Base-by-base conservation (phyloP, 768 basidiomycete genomes). In the Phylloporus sp. region DNA sequence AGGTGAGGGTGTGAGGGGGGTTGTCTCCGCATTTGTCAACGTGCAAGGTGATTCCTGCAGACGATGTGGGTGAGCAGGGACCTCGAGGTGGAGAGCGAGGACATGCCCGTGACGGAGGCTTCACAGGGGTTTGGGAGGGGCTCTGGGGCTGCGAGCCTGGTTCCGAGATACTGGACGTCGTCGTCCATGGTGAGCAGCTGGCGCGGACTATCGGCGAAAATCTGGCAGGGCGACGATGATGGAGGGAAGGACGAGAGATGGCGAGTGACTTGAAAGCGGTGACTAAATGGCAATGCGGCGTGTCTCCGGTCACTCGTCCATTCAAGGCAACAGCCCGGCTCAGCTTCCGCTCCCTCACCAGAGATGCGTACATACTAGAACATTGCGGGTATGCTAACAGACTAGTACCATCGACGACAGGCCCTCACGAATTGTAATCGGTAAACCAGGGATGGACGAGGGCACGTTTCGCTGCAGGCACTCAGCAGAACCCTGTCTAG, bases 141-240 rank as follows among this genome's bases (percentile, higher is more conserved):
- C 53, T 52, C 62, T 35, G 48, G 51, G 9, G 64, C 46, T 2
- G 72, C 68, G 47, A 65, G 57, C 55, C 59, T 71, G 26, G 72
- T 75, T 23, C 82, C 83, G 35, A 85, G 66, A 59, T 78, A 85
- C 58, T 83, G 72, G 59, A 85, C 80, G 54, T 81, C 82, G 65
- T 84, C 82, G 69, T 84, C 82, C 68, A 75, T 67, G 68, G 67
- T 63, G 20, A 45, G 41, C 23, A 53, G 8, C 28, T 38, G 16
- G 26, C 24, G 46, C n/a, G 11, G 18, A 43, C 36, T 52, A 50
- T 56, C 46, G 42, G 45, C 42, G 11, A 20, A 23, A 29, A 31
- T 36, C 18, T 18, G 45, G 6, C 43, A 6, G n/a, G 22, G 40
- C 42, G 27, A 48, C 38, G 54, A 45, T 39, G 52, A 59, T 50